Conservation (phyloP, 2,329 filamentous ascomycete species). For the Aaosphaeria pasadenensis region DNA sequence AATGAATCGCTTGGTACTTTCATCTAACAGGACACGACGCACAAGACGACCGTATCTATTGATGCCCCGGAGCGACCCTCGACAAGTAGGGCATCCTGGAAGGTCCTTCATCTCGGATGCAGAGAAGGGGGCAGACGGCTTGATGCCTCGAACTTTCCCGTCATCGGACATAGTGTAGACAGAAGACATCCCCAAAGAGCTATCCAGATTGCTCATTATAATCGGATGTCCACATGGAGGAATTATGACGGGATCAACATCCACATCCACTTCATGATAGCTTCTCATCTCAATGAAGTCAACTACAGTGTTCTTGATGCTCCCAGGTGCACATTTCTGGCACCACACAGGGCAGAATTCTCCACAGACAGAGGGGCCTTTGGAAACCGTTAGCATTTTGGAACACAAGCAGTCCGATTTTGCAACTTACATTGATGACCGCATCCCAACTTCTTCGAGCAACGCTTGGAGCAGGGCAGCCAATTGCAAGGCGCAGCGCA, state of each 20-base stretch:
- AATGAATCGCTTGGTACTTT: constrained; percentile 64
- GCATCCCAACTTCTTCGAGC: constrained; percentile 53
- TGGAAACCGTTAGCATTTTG: neutral
- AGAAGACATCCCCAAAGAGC: constrained; percentile 54
- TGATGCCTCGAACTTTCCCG: constrained; percentile 32
- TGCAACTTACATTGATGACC: constrained; percentile 55
- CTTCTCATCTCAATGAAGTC: constrained; percentile 56
- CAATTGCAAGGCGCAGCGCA: constrained; percentile 67
- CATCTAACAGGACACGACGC: constrained; percentile 58
- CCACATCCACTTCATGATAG: constrained; percentile 57
- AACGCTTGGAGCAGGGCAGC: constrained; percentile 63
- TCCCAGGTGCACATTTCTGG: constrained; percentile 51
- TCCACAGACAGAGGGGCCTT: constrained; percentile 59
- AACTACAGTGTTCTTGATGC: constrained; percentile 48
- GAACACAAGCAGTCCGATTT: no score
- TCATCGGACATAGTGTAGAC: constrained; percentile 47
- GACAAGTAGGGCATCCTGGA: constrained; percentile 56
- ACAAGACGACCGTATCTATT: constrained; percentile 62
- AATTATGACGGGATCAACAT: constrained; percentile 61
- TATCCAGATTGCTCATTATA: constrained; percentile 60
- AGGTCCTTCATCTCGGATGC: constrained; percentile 40
- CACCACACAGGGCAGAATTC: constrained; percentile 62
- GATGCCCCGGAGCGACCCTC: constrained; percentile 56
- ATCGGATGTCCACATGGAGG: constrained; percentile 63
- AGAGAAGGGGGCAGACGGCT: constrained; percentile 48